These are phyloP conservation scores for Anisodus acutangulus DNA, from an alignment of 257 asterid species.

Conservation along the genomic window DNA sequence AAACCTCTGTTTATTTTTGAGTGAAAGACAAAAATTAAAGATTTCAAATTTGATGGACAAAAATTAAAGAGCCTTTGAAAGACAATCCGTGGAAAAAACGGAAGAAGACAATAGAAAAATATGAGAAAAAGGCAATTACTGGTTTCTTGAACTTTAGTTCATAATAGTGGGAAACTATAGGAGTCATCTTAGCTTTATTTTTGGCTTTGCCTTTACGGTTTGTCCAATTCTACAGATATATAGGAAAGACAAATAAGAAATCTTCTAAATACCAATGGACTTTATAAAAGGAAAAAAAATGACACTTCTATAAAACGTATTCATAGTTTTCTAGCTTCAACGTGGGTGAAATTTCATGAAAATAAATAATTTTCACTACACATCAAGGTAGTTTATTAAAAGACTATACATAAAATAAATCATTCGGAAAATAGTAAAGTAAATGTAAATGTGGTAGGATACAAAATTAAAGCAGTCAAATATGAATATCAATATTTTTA, in stretches of 20 bases:
- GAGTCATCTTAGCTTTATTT: conserved; percentile 1
- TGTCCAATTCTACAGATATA: neutral
- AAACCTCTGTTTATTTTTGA: no score
- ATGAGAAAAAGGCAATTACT: conserved; percentile 35
- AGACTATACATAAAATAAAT: no score
- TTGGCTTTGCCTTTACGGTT: conserved; percentile 1
- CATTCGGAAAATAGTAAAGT: no score
- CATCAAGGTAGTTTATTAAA: neutral
- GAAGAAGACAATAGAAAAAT: neutral
- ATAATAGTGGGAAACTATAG: neutral
- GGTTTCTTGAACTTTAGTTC: conserved; percentile 59
- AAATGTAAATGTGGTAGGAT: no score
- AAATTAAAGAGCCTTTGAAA: no score
- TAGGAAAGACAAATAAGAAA: neutral
- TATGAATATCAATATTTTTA: no score
- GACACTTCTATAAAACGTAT: neutral
- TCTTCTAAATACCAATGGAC: neutral
- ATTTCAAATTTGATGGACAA: neutral
- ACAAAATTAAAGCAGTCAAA: no score
- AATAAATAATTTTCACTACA: no score
- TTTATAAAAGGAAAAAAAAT: neutral
- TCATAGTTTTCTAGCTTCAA: no score
- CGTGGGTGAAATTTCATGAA: neutral
- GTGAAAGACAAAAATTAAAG: no score
- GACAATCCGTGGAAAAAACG: neutral